Evolutionary conservation across 805 yeast species (phyloP).

Genomic region (Nakazawaea sp.): DNA sequence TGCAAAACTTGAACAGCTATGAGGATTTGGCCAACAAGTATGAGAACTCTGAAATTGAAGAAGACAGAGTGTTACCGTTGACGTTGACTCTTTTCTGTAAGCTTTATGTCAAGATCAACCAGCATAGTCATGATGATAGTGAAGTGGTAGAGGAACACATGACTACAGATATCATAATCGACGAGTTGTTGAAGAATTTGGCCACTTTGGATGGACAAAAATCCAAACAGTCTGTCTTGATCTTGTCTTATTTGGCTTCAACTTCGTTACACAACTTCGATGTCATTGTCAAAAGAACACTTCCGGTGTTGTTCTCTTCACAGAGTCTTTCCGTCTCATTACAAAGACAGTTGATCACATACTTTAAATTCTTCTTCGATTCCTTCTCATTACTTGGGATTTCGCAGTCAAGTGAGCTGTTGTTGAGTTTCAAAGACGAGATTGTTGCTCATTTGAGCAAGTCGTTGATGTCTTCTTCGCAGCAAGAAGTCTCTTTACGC

Average conservation of each 20-base stretch:
- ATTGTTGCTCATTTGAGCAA: slow-evolving; percentile 63
- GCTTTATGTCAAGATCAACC: slow-evolving; percentile 31
- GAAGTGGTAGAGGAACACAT: slow-evolving; percentile 16
- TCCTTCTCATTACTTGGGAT: slow-evolving; percentile 35
- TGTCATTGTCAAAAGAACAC: slow-evolving; percentile 34
- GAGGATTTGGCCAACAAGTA: slow-evolving; percentile 21
- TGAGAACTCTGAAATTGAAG: slow-evolving; percentile 23
- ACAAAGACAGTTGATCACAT: slow-evolving; percentile 53
- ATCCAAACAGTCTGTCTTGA: slow-evolving; percentile 53
- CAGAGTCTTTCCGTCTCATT: slow-evolving; percentile 38
- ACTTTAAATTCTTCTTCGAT: slow-evolving; percentile 50
- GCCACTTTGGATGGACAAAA: slow-evolving; percentile 43
- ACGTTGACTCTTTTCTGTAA: slow-evolving; percentile 38
- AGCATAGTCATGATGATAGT: slow-evolving; percentile 18
- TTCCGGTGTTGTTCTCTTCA: slow-evolving; percentile 35
- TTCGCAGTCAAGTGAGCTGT: slow-evolving; percentile 20
- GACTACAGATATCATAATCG: slow-evolving; percentile 20
- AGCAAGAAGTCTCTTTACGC: slow-evolving; percentile 62
- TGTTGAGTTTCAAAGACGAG: slow-evolving; percentile 53
- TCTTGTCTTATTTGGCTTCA: slow-evolving; percentile 49
- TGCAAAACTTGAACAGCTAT: slow-evolving; percentile 22
- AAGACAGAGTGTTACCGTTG: slow-evolving; percentile 27
- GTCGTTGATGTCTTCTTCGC: slow-evolving; percentile 60
- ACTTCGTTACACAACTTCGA: slow-evolving; percentile 41
- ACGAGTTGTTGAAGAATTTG: slow-evolving; percentile 51